A percentile compares a stretch with the other conserved stretches of the same genome.
phyloP scores from a whole-genome alignment of 2,329 filamentous ascomycete genomes.

The Graphiopsis chlorocephala region DNA sequence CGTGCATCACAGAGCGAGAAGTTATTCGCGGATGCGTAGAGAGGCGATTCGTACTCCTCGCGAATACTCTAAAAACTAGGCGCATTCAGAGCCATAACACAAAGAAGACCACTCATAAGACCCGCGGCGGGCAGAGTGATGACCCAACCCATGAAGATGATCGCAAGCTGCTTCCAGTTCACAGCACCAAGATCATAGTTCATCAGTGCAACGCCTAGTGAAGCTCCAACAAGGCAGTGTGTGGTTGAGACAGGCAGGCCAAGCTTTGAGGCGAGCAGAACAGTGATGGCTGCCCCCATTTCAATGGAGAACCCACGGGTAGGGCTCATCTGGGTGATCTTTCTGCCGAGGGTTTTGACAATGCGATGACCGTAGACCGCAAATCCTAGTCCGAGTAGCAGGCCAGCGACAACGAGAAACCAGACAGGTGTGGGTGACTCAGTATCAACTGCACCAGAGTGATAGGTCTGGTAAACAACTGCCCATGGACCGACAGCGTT shows the following conservation, averaged over 20 bases:
- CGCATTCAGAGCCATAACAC: constrained; percentile 55
- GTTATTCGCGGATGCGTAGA: neutral
- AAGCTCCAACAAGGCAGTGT: constrained; percentile 60
- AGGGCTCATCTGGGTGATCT: constrained; percentile 58
- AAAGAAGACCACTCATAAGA: constrained; percentile 50
- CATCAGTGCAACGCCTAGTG: constrained; percentile 61
- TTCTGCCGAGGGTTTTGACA: constrained; percentile 60
- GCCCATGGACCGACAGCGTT: constrained; percentile 62
- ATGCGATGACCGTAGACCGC: constrained; percentile 60
- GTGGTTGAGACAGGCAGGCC: constrained; percentile 62
- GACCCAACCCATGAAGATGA: constrained; percentile 60
- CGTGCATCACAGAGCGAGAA: neutral
- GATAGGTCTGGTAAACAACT: constrained; percentile 60
- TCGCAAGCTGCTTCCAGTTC: constrained; percentile 61
- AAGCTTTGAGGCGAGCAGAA: constrained; percentile 61
- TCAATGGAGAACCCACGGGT: constrained; percentile 59
- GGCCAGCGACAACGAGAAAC: constrained; percentile 57
- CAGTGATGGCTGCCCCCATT: constrained; percentile 58
- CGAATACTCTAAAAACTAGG: constrained; percentile 1
- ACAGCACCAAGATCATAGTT: constrained; percentile 56
- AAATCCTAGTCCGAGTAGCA: constrained; percentile 53
- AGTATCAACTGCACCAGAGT: constrained; percentile 42
- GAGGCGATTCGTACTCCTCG: neutral
- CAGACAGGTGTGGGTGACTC: constrained; percentile 57
- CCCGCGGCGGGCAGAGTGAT: constrained; percentile 57